Percentiles rank a stretch among this genome's conserved stretches.
These are phyloP conservation scores for Pseudogymnoascus sp. DNA, from an alignment of 2,329 filamentous ascomycete species.

Conservation along the genomic window DNA sequence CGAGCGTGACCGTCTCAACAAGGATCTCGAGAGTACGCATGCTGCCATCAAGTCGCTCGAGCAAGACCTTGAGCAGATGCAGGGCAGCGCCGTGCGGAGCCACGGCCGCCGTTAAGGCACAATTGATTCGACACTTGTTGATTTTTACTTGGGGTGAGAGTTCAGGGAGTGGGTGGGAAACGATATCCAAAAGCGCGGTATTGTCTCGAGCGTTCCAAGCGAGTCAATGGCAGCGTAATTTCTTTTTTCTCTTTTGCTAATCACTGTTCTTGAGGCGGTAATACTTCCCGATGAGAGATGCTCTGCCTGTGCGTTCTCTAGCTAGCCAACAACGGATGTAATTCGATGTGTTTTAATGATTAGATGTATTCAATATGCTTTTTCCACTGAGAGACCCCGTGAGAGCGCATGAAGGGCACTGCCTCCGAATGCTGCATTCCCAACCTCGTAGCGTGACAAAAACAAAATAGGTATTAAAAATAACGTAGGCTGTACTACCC, in stretches of 20 bases:
- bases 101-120: conserved; percentile 72
- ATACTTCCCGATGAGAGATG: conserved; percentile 5
- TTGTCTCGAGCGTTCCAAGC: conserved; percentile 22
- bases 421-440: background rate
- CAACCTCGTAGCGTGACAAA: background rate
- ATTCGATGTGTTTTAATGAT: conserved; percentile 24
- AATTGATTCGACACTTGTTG: conserved; percentile 4
- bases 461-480: background rate
- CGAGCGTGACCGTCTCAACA: conserved; percentile 98
- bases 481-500: background rate
- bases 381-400: background rate
- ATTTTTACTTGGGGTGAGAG: conserved; percentile 10
- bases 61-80: conserved; percentile 85
- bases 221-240: conserved; percentile 21
- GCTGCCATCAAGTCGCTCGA: conserved; percentile 89
- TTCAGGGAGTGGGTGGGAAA: conserved; percentile 10
- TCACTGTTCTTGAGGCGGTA: conserved; percentile 7
- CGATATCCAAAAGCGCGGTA: conserved; percentile 11
- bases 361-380: conserved; percentile 4
- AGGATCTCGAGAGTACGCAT: conserved; percentile 97
- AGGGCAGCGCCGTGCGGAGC: conserved; percentile 82
- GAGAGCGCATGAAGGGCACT: background rate
- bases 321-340: conserved; percentile 28
- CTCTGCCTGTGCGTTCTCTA: conserved; percentile 15
- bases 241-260: conserved; percentile 19